Percentiles rank a stretch among this genome's conserved stretches.
Conservation (phyloP, 371 early-diverging fungal species). For the Rhizopus sp. region DNA sequence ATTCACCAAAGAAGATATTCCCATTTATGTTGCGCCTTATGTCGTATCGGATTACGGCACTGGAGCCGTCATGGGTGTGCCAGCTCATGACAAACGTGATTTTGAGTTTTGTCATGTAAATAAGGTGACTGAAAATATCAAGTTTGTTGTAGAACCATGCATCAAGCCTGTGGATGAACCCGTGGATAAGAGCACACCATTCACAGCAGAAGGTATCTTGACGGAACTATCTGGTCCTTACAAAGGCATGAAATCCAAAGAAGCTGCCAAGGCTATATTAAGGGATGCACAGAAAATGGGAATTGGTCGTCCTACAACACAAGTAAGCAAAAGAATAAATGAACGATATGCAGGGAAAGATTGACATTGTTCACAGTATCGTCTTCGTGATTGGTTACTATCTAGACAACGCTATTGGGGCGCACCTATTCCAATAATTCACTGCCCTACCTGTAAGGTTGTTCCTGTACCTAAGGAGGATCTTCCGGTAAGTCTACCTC, state of each 20-base stretch:
- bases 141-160: constrained; percentile 54
- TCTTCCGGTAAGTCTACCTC: constrained; percentile 78
- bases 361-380: constrained; percentile 49
- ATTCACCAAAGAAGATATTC: constrained; percentile 60
- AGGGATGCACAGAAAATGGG: constrained; percentile 51
- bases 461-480: constrained; percentile 87
- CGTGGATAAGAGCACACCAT: constrained; percentile 28
- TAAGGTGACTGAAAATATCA: constrained; percentile 35
- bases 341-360: neutral
- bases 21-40: constrained; percentile 78
- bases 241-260: constrained; percentile 57
- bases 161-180: constrained; percentile 31
- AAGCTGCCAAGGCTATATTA: constrained; percentile 63
- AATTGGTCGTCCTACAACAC: constrained; percentile 55
- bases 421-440: constrained; percentile 97
- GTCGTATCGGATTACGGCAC: constrained; percentile 82
- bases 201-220: constrained; percentile 62
- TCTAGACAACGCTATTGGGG: constrained; percentile 99
- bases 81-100: constrained; percentile 82
- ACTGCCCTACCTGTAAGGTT: constrained; percentile 80
- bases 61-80: constrained; percentile 90
- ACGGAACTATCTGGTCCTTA: constrained; percentile 56
- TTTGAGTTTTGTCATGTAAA: constrained; percentile 67
- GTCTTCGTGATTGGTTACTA: constrained; percentile 96
- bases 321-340: constrained; percentile 29